Percentiles rank a stretch among this genome's conserved stretches.
These are phyloP conservation scores for Teratosphaeria gauchensis DNA, from an alignment of 2,329 filamentous ascomycete genomes.

Conservation along the genomic window DNA sequence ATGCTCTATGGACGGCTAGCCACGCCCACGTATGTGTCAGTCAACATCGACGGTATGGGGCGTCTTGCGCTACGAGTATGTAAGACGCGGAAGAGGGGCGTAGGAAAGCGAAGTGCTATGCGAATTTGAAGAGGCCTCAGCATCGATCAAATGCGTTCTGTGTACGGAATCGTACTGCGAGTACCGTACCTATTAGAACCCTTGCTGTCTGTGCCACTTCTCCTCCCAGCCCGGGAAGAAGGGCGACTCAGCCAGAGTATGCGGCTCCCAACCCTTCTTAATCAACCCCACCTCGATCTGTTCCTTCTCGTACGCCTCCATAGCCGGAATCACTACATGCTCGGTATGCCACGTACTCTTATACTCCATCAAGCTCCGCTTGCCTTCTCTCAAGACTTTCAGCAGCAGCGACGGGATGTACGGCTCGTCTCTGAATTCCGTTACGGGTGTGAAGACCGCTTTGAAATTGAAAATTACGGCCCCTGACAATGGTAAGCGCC, in stretches of 20 bases:
- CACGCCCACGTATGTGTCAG: too few species aligned
- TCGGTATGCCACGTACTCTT: constrained; percentile 76
- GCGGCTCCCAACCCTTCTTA: constrained; percentile 52
- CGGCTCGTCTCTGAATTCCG: constrained; percentile 60
- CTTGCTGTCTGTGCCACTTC: constrained; percentile 60
- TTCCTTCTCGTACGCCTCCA: constrained; percentile 55
- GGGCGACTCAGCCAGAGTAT: constrained; percentile 64
- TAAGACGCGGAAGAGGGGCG: too few species aligned
- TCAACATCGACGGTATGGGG: too few species aligned
- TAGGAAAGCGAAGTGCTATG: too few species aligned
- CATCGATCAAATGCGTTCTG: too few species aligned
- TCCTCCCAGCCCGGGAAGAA: constrained; percentile 69
- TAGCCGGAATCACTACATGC: constrained; percentile 56
- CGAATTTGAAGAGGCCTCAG: too few species aligned
- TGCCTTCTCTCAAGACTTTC: constrained; percentile 62
- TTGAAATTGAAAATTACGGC: constrained; percentile 83
- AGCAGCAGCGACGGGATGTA: constrained; percentile 59
- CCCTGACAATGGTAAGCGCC: constrained; percentile 65
- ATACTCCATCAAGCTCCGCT: constrained; percentile 63
- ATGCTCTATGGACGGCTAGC: neutral
- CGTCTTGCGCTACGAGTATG: too few species aligned
- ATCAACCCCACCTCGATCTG: constrained; percentile 56
- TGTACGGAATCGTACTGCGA: too few species aligned
- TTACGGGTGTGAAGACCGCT: constrained; percentile 66
- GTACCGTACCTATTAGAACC: constrained; percentile 31